Conservation (phyloP, 306 rosid species). For the Phaseolus lunatus region DNA sequence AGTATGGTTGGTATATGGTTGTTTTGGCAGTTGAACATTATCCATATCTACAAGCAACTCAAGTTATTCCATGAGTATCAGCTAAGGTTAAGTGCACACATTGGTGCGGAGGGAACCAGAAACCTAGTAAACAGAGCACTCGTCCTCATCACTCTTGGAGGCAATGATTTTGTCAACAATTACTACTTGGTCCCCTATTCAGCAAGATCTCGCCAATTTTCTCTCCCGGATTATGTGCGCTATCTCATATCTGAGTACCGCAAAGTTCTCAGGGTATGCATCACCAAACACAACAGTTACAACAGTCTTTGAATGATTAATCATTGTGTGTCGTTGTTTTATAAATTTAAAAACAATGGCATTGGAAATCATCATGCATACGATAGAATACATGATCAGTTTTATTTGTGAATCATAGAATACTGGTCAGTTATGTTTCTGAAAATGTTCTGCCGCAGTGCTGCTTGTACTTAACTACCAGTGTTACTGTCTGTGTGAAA, state of each 20-base stretch:
- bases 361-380: too few relatives aligned
- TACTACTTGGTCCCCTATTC: conserved; percentile 82
- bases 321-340: background rate
- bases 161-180: conserved; percentile 91
- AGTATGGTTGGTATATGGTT: background rate
- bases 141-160: conserved; percentile 78
- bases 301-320: background rate
- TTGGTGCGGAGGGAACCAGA: conserved; percentile 56
- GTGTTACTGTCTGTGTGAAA: background rate
- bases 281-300: background rate
- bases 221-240: conserved; percentile 81
- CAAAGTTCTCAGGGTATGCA: conserved; percentile 63
- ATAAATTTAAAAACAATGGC: background rate
- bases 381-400: background rate
- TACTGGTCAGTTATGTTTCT: background rate
- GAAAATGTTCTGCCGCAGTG: background rate
- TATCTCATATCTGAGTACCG: conserved; percentile 76
- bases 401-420: background rate
- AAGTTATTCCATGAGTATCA: conserved; percentile 69
- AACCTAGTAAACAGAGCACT: conserved; percentile 65
- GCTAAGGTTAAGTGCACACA: conserved; percentile 57
- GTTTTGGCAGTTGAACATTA: conserved; percentile 70
- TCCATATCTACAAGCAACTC: conserved; percentile 67
- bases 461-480: background rate
- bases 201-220: conserved; percentile 81